Evolutionary conservation across 768 basidiomycete genomes (phyloP), one percentile per base, ranked within the genome.

Genomic region (Lentinula lateritia): DNA sequence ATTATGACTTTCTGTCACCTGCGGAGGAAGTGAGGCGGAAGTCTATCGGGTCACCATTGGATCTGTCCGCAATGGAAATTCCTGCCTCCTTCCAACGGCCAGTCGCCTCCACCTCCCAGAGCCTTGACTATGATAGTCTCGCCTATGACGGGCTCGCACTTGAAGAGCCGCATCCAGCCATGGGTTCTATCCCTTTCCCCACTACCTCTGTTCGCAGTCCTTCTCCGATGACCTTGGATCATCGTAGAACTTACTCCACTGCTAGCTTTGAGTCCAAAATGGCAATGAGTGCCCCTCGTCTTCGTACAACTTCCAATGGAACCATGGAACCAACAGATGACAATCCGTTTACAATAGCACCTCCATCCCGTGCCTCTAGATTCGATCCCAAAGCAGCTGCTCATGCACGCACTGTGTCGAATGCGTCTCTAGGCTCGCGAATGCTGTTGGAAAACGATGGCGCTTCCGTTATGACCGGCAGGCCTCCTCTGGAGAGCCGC

Each of bases 311-410:
- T 61, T 83, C 82, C 7, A 80, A 75, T 59, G 84, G 74, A 8
- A 83, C 80, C 6, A 75, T 81, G 72, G 76, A 74, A 18, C 75
- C 78, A 2, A 61, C 71, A 50, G 79, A 83, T 12, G 80, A 85
- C 56, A 90, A 88, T 68, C 85, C 86, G 15, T 92, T 92, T 69
- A 80, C 86, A 35, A 72, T 92, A 36, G 82, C 85, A 48, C 83
- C 87, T 43, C 86, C 87, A 23, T 82, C 82, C 8, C 80, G 83
- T 46, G 80, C 83, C 23, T 92, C 90, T 18, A 82, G 86, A 36
- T 91, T 93, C 70, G 92, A 94, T 71, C 90, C 91, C n/a, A 93
- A 92, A 70, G 76, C 76, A 20, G 76, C 75, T 10, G 74, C 73
- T n/a, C 85, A 82, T 68, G 76, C 78, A 34, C 83, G 88, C 38